A percentile compares a stretch with the other conserved stretches of the same genome.
These are phyloP conservation scores for Salpingoeca rosetta DNA, from an alignment of 78 protist genomes.

Conservation along the genomic window DNA sequence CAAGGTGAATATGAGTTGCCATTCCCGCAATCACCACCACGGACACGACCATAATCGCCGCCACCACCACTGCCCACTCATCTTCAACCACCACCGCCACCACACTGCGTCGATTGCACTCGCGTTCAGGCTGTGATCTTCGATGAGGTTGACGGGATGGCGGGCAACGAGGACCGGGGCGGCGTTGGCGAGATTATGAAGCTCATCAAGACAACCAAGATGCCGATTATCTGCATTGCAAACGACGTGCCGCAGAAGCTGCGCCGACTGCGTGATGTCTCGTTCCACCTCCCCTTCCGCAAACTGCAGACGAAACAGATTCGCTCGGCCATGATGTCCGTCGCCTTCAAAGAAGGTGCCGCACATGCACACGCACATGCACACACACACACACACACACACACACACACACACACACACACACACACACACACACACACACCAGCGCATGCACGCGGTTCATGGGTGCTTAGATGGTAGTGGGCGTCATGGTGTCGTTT, in stretches of 20 bases:
- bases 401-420: slow-evolving; percentile 11
- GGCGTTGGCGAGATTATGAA: slow-evolving; percentile 70
- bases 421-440: too few relatives aligned
- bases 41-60: too few relatives aligned
- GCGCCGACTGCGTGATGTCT: slow-evolving; percentile 53
- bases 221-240: slow-evolving; percentile 93
- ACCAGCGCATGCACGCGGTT: background rate
- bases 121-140: slow-evolving; percentile 63
- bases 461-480: too few relatives aligned
- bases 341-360: background rate
- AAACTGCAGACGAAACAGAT: slow-evolving; percentile 19
- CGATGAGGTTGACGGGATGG: slow-evolving; percentile 97
- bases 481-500: too few relatives aligned
- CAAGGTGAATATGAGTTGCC: too few relatives aligned
- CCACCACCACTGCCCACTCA: too few relatives aligned
- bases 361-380: too few relatives aligned
- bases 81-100: too few relatives aligned
- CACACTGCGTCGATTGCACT: too few relatives aligned
- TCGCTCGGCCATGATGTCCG: background rate
- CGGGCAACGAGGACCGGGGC: slow-evolving; percentile 88
- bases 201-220: slow-evolving; percentile 44
- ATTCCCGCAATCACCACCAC: too few relatives aligned
- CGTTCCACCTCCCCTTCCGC: slow-evolving; percentile 63
- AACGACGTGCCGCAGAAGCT: slow-evolving; percentile 80
- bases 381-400: background rate